Evolutionary conservation across 75 land plant genomes (phyloP).

Genomic region (Ceratopteris richardii): DNA sequence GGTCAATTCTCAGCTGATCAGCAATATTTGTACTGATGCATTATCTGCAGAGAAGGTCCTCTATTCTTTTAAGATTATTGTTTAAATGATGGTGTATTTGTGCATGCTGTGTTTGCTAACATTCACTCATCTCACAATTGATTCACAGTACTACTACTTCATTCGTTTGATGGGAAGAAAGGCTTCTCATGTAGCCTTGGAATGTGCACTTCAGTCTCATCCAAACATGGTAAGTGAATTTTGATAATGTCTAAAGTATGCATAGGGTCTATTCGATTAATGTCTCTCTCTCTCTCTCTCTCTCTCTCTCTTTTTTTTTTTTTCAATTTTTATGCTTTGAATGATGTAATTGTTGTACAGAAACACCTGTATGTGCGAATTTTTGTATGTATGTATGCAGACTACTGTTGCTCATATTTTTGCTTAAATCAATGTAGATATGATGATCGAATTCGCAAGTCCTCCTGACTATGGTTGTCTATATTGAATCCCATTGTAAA

Average conservation of each 20-base stretch:
- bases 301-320: background rate
- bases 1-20: slow-evolving; percentile 98
- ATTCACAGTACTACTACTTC: slow-evolving; percentile 81
- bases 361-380: no score
- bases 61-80: background rate
- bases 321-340: background rate
- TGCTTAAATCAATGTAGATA: no score
- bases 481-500: no score
- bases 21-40: slow-evolving; percentile 96
- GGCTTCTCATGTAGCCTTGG: slow-evolving; percentile 90
- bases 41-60: slow-evolving; percentile 99
- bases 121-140: background rate
- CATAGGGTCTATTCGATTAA: no score
- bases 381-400: no score
- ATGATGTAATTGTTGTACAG: no score
- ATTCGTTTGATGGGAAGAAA: slow-evolving; percentile 90
- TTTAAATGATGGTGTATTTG: no score
- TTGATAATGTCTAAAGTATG: no score
- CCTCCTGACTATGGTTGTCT: no score
- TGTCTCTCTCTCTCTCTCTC: slow-evolving; percentile 1
- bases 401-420: no score
- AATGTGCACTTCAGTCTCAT: slow-evolving; percentile 96
- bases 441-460: no score
- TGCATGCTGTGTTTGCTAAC: background rate
- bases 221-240: slow-evolving; percentile 70